A percentile compares a stretch with the other conserved stretches of the same genome.
Conservation (phyloP, 106 monocot genomes). For the Acorus gramineus region DNA sequence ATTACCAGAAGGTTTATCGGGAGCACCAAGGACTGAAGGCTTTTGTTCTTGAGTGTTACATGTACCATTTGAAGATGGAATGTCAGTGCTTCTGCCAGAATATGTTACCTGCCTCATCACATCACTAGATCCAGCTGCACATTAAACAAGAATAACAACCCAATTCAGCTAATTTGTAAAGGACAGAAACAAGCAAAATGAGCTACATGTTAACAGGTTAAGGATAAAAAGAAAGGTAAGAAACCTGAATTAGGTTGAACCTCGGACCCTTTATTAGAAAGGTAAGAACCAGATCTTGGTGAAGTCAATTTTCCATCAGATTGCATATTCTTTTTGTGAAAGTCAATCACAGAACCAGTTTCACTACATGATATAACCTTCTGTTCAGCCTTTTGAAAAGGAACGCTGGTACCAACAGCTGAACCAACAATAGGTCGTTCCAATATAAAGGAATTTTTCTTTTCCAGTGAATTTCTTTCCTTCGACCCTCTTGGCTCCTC, state of each 20-base stretch:
- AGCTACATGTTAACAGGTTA: background rate
- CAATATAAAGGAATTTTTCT: conserved; percentile 24
- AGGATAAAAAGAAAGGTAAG: background rate
- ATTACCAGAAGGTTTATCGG: conserved; percentile 14
- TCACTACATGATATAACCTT: conserved; percentile 2
- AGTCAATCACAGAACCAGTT: too few species aligned
- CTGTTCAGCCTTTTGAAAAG: conserved; percentile 14
- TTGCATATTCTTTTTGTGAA: background rate
- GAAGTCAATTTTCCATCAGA: conserved; percentile 15
- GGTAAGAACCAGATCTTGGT: background rate
- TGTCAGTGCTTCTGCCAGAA: conserved; percentile 25
- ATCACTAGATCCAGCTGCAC: conserved; percentile 26
- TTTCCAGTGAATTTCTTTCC: conserved; percentile 30
- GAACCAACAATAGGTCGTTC: conserved; percentile 12
- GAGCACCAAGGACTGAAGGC: background rate
- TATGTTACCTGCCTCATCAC: conserved; percentile 18
- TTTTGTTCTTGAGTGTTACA: conserved; percentile 19
- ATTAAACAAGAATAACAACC: too few species aligned
- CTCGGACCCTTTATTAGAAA: conserved; percentile 27
- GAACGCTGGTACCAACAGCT: conserved; percentile 1
- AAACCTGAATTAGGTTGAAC: conserved; percentile 14
- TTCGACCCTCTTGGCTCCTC: conserved; percentile 23
- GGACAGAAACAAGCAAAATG: background rate
- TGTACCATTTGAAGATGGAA: conserved; percentile 13
- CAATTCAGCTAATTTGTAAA: too few species aligned